Evolutionary conservation across 2,329 filamentous ascomycete genomes (phyloP).

Genomic region (Cladosporium sp.): DNA sequence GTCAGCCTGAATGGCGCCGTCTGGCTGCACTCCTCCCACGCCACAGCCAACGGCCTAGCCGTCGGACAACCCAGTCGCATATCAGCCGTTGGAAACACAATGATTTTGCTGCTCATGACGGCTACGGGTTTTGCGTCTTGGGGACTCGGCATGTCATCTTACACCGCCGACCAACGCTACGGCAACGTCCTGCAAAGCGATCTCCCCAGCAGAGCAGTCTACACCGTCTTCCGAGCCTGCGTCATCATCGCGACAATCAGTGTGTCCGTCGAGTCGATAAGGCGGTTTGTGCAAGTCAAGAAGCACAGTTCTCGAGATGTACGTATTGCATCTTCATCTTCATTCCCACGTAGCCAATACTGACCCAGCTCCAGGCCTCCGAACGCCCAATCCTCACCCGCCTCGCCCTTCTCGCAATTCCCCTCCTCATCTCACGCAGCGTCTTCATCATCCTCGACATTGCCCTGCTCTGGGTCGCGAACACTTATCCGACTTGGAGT

Average conservation of each 20-base stretch:
- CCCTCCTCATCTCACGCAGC: slow-evolving; percentile 6
- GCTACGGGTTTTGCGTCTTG: slow-evolving; percentile 8
- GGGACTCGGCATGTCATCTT: slow-evolving; percentile 6
- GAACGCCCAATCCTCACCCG: slow-evolving; percentile 8
- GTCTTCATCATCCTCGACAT: slow-evolving; percentile 15
- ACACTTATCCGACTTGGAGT: slow-evolving; percentile 1
- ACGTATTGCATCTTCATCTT: background rate
- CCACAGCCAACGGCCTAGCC: slow-evolving; percentile 2
- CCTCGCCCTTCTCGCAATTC: slow-evolving; percentile 6
- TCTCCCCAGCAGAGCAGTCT: background rate
- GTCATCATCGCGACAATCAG: slow-evolving; percentile 8
- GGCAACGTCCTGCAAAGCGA: background rate
- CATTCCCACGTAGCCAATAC: background rate
- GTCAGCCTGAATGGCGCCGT: slow-evolving; percentile 10
- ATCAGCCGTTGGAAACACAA: background rate
- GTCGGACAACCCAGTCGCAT: background rate
- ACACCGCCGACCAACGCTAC: background rate
- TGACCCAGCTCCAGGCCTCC: background rate
- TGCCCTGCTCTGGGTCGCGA: slow-evolving; percentile 2
- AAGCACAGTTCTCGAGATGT: slow-evolving; percentile 6
- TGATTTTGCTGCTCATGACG: slow-evolving; percentile 3
- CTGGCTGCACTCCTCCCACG: slow-evolving; percentile 11
- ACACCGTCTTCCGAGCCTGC: background rate
- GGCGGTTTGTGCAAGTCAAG: slow-evolving; percentile 5
- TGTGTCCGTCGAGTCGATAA: slow-evolving; percentile 4